Percentiles rank a stretch among this genome's conserved stretches.
Evolutionary conservation across 1,284 basidiomycete species (phyloP).

Genomic region (Trichosporon sp.): DNA sequence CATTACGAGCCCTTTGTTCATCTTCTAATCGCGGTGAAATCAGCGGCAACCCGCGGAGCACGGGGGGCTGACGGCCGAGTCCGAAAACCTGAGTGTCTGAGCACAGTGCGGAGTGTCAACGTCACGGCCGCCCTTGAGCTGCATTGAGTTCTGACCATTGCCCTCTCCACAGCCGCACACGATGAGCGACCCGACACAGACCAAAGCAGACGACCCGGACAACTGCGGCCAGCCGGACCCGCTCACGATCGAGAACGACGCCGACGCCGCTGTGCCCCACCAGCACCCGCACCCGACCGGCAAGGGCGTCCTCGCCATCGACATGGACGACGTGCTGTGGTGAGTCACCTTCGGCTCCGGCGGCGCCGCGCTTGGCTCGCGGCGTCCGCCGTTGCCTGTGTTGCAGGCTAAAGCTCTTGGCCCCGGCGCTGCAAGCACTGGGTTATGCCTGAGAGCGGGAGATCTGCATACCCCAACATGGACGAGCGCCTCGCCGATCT

Average conservation of each 20-base stretch:
- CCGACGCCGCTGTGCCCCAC: neutral
- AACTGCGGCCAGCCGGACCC: constrained; percentile 10
- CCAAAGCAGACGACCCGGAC: constrained; percentile 6
- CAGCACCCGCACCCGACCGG: neutral
- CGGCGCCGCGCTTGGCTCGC: too few relatives aligned
- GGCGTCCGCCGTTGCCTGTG: neutral
- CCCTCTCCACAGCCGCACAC: neutral
- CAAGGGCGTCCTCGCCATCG: constrained; percentile 34
- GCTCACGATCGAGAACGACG: constrained; percentile 16
- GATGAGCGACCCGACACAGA: neutral
- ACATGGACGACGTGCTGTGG: constrained; percentile 35
- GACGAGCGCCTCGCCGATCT: too few relatives aligned
- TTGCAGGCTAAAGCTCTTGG: too few relatives aligned
- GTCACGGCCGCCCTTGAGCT: neutral
- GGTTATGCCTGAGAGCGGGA: too few relatives aligned
- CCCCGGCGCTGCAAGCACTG: too few relatives aligned
- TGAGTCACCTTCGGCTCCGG: constrained; percentile 7
- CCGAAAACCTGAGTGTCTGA: neutral
- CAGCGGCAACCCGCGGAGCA: neutral
- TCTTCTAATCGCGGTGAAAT: neutral
- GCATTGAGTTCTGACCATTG: neutral
- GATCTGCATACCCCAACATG: too few relatives aligned
- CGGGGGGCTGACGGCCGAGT: neutral
- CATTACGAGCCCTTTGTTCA: neutral
- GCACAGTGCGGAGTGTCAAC: neutral